These are phyloP conservation scores for Boletus rubropictus DNA, from an alignment of 768 basidiomycete species.

Conservation along the genomic window DNA sequence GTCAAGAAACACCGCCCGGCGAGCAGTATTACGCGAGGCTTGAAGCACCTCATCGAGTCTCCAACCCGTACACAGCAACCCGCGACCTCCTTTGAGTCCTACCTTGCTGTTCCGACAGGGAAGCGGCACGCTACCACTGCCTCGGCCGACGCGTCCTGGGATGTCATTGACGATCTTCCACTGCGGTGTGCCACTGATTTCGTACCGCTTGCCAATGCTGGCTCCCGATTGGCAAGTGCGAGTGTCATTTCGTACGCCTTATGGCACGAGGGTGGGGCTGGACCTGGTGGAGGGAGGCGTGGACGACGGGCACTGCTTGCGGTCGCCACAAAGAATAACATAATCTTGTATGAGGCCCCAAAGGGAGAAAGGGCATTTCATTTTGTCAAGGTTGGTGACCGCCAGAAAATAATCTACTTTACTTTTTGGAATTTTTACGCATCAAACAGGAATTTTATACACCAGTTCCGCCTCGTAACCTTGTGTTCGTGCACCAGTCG, in stretches of 20 bases:
- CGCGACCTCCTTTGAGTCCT: constrained; percentile 24
- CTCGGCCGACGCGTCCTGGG: constrained; percentile 56
- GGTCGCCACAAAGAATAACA: constrained; percentile 66
- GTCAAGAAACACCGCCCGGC: constrained; percentile 47
- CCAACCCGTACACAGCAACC: constrained; percentile 28
- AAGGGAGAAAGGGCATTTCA: constrained; percentile 78
- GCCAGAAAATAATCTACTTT: neutral
- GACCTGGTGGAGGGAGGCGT: constrained; percentile 38
- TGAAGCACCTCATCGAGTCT: constrained; percentile 51
- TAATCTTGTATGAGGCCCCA: constrained; percentile 76
- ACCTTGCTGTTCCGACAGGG: constrained; percentile 27
- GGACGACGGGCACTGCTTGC: constrained; percentile 56
- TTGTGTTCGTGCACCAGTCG: constrained; percentile 67
- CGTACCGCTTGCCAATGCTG: constrained; percentile 64
- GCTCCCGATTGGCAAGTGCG: constrained; percentile 55
- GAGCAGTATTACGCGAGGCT: constrained; percentile 54
- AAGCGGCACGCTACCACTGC: constrained; percentile 26
- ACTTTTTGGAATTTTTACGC: neutral
- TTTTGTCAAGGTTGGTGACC: constrained; percentile 65
- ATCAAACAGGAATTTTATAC: constrained; percentile 72
- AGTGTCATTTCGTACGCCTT: constrained; percentile 64
- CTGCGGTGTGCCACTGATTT: constrained; percentile 85
- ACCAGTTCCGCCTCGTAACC: constrained; percentile 57
- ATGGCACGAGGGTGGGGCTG: constrained; percentile 54
- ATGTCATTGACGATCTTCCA: constrained; percentile 66